Evolutionary conservation across 352 stramenopile species (phyloP), one percentile per base, ranked within the genome.

Genomic region (Phytophthora pseudosyringae): DNA sequence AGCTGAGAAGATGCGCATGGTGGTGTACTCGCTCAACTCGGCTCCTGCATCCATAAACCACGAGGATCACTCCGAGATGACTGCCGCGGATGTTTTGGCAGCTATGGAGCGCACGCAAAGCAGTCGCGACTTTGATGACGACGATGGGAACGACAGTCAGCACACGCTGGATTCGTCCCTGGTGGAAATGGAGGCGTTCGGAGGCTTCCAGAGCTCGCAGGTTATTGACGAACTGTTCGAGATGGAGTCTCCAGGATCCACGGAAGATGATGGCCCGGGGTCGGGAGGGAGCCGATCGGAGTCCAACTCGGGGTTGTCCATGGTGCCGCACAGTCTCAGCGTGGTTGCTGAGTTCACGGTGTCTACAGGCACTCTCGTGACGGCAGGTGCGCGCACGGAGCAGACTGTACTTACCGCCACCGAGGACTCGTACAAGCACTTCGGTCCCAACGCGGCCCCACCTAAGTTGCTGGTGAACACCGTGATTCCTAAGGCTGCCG

Each of bases 161-260:
- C 69, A 75, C 59, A 84, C 80, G 38, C 29, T 85, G 26, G 76
- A 85, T 26, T 88, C 78, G 13, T 87, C 78, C 5, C 40, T 84
- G n/a, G 64, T 81, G 0, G 78, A 89, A 21, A 57, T 75, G 44
- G 76, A 83, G 9, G 63, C 65, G 4, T 79, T 64, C 46, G 57
- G 67, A 29, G 66, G 59, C 9, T 72, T 69, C 29, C 69, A 73
- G 15, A 79, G 70, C 21, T 78, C 73, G 5, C 81, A 77, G 18
- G 78, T 85, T 21, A 93, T 95, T 33, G 84, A 95, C 25, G 86
- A 93, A 16, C 67, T 95, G 2, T 95, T 95, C 52, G 86, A 95
- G 52, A 71, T 85, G 46, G 86, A 94, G 28, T 94, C 86, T 0
- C 82, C 89, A 10, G 67, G 62, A 29, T 86, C 78, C 13, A 70